Percentiles rank a stretch among this genome's conserved stretches.
Conservation (phyloP, 2,329 filamentous ascomycete genomes). For the Trichothecium roseum region DNA sequence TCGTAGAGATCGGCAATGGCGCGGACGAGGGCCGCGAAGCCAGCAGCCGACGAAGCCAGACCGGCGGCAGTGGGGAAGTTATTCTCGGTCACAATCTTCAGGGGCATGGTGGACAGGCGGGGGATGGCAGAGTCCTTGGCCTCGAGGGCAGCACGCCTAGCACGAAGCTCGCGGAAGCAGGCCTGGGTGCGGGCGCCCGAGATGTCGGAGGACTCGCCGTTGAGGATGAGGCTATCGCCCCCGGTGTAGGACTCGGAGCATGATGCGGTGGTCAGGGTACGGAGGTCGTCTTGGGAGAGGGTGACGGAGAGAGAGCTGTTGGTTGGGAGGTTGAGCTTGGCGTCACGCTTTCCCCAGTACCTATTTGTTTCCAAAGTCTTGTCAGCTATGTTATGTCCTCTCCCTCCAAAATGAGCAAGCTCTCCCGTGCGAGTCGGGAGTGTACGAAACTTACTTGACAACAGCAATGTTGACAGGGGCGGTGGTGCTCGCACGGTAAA, state of each 20-base stretch:
- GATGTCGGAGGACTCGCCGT: slow-evolving; percentile 73
- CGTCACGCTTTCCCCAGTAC: slow-evolving; percentile 95
- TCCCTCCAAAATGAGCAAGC: background rate
- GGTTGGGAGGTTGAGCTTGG: slow-evolving; percentile 89
- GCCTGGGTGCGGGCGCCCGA: slow-evolving; percentile 85
- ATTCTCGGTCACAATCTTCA: slow-evolving; percentile 90
- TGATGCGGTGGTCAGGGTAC: slow-evolving; percentile 90
- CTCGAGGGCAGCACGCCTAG: slow-evolving; percentile 69
- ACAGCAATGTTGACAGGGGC: slow-evolving; percentile 97
- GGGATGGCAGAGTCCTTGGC: slow-evolving; percentile 62
- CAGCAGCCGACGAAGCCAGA: slow-evolving; percentile 62
- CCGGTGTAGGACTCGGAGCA: slow-evolving; percentile 64
- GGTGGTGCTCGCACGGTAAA: slow-evolving; percentile 91
- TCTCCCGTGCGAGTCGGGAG: too few relatives aligned
- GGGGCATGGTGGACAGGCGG: slow-evolving; percentile 64
- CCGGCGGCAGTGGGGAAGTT: slow-evolving; percentile 98
- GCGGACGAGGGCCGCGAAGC: slow-evolving; percentile 62
- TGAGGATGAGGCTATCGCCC: slow-evolving; percentile 68
- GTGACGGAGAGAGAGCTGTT: slow-evolving; percentile 97
- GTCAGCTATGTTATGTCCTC: background rate
- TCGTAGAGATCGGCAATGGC: slow-evolving; percentile 89
- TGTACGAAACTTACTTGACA: slow-evolving; percentile 58
- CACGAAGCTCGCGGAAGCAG: slow-evolving; percentile 78
- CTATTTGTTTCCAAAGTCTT: slow-evolving; percentile 14
- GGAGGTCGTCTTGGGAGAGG: slow-evolving; percentile 84